phyloP scores from a whole-genome alignment of 1,284 basidiomycete genomes.

The Fomitopsis schrenkii region DNA sequence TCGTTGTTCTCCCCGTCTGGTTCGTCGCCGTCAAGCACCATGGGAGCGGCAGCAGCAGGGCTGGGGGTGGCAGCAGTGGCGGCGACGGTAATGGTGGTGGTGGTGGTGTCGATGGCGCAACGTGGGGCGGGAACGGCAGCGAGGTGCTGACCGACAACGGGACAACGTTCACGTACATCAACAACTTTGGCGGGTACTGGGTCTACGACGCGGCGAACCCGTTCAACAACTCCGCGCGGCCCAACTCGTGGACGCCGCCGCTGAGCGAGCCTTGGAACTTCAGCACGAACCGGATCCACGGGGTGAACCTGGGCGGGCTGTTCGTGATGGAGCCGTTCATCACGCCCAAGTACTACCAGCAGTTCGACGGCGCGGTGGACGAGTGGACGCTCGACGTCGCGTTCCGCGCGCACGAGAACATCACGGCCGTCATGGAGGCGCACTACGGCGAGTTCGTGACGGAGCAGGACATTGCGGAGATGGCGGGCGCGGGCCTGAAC shows the following conservation, averaged over 20 bases:
- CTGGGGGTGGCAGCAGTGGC: constrained; percentile 4
- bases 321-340: constrained; percentile 83
- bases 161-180: constrained; percentile 62
- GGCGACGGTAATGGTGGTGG: constrained; percentile 16
- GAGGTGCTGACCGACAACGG: constrained; percentile 60
- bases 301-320: constrained; percentile 68
- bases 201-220: constrained; percentile 54
- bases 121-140: constrained; percentile 62
- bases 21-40: constrained; percentile 35
- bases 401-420: constrained; percentile 36
- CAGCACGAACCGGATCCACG: constrained; percentile 58
- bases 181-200: constrained; percentile 71
- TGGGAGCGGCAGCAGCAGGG: constrained; percentile 5
- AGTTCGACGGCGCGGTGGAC: constrained; percentile 48
- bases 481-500: constrained; percentile 57
- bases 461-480: constrained; percentile 30
- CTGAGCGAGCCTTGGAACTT: constrained; percentile 68
- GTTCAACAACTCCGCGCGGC: constrained; percentile 59
- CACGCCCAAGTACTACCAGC: constrained; percentile 72
- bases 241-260: constrained; percentile 62
- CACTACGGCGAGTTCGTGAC: constrained; percentile 58
- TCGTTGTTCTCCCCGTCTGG: constrained; percentile 39
- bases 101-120: constrained; percentile 11
- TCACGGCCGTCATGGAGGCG: constrained; percentile 29
- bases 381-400: constrained; percentile 52